Evolutionary conservation across 345 rosid species (phyloP).

Genomic region (Rhodamnia argentea): DNA sequence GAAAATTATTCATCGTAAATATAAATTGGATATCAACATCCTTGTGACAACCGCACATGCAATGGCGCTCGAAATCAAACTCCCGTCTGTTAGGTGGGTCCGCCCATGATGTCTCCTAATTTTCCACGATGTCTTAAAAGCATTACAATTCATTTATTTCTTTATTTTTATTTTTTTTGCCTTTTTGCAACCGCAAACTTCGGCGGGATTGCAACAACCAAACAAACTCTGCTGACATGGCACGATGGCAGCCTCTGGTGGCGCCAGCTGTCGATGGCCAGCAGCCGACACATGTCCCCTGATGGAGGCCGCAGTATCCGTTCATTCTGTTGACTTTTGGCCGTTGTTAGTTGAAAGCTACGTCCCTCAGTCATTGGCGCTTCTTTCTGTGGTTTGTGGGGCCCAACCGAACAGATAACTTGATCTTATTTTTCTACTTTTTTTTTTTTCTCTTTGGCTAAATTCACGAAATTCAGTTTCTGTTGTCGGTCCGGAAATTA

Average conservation of each 20-base stretch:
- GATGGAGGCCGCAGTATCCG: conserved; percentile 17
- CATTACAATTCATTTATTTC: background rate
- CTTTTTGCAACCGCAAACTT: conserved; percentile 15
- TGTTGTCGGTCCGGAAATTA: background rate
- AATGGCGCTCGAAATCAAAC: conserved; percentile 29
- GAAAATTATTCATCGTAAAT: background rate
- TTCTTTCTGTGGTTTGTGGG: background rate
- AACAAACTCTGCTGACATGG: conserved; percentile 8
- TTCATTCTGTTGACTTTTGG: conserved; percentile 6
- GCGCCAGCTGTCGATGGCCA: conserved; percentile 1
- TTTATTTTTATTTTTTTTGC: background rate
- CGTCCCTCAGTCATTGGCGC: conserved; percentile 1
- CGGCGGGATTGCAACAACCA: conserved; percentile 11
- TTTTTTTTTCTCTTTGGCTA: background rate
- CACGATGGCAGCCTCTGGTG: background rate
- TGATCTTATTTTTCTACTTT: background rate
- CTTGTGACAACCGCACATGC: conserved; percentile 34
- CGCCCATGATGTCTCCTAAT: background rate
- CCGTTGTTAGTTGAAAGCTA: conserved; percentile 6
- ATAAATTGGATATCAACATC: background rate
- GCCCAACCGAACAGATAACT: background rate
- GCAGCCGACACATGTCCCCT: conserved; percentile 16
- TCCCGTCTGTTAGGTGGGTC: conserved; percentile 12
- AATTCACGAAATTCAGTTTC: background rate
- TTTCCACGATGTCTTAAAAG: background rate